Evolutionary conservation across 768 basidiomycete species (phyloP), one percentile per base, ranked within the genome.

Genomic region (Trametes gibbosa): DNA sequence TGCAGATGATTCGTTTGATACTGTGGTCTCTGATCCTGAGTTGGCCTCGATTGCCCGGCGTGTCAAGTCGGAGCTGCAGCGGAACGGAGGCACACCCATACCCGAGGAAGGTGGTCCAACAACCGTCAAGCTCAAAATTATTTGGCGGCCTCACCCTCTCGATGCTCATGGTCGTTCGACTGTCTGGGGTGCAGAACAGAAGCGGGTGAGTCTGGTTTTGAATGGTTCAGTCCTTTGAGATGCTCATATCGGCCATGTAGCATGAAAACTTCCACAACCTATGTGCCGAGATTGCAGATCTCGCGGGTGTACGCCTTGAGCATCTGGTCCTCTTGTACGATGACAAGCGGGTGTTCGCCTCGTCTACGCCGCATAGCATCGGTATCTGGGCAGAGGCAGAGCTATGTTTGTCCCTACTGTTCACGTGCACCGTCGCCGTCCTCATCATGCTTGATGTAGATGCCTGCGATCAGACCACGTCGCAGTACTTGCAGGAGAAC

Each of bases 371-470:
- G 0, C 75, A 81, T 35, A 79, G 81, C 17, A 76, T 92, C 45
- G 78, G 77, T 14, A 81, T 92, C 16, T 90, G 87, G 85, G 79
- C 77, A 3, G 81, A 86, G 58, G 86, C 82, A 27, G 82, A 86
- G 41, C 73, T 92, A 23, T 81, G 90, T 89, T 43, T 23, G 34
- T 21, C 16, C 74, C 27, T 29, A 13, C 21, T 39, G 45, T 45
- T 17, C 25, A 42, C 14, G 2, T 43, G 5, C 19, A 9, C 17
- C 27, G 10, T 34, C 6, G 13, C 19, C 29, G 19, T 45, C n/a
- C 21, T 52, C 46, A 48, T 21, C 69, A 39, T 48, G 37, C 16
- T 2, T 48, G 24, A 13, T 59, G 45, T 62, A 92, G 90, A 84
- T 58, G 90, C 85, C 8, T 91, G 83, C 65, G 82, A 86, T 53